These are phyloP conservation scores for Penicillium desertorum DNA, from an alignment of 495 filamentous ascomycete genomes.

Conservation along the genomic window DNA sequence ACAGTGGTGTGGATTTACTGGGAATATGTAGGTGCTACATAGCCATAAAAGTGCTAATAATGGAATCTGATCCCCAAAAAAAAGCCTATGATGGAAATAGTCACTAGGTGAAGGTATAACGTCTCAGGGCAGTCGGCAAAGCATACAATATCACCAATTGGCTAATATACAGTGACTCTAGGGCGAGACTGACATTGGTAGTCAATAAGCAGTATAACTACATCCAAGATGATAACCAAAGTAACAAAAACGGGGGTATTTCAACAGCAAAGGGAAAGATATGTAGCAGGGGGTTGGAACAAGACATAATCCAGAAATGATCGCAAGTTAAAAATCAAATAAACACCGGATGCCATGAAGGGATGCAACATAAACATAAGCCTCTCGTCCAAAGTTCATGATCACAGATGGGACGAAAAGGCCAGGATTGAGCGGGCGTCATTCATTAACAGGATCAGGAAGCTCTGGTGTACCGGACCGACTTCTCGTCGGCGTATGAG, in stretches of 20 bases:
- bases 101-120: neutral
- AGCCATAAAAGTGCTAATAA: neutral
- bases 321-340: slow-evolving; percentile 10
- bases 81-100: neutral
- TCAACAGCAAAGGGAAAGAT: slow-evolving; percentile 12
- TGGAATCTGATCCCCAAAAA: neutral
- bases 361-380: slow-evolving; percentile 29
- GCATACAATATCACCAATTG: slow-evolving; percentile 14
- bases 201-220: slow-evolving; percentile 23
- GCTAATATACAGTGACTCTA: slow-evolving; percentile 44
- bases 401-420: slow-evolving; percentile 13
- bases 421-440: slow-evolving; percentile 13
- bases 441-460: slow-evolving; percentile 43
- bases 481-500: slow-evolving; percentile 31
- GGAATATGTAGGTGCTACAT: neutral
- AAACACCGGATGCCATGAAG: slow-evolving; percentile 35
- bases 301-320: slow-evolving; percentile 7
- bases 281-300: neutral
- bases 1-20: neutral
- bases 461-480: slow-evolving; percentile 33
- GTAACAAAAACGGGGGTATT: slow-evolving; percentile 27
- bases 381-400: slow-evolving; percentile 17
- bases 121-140: neutral
- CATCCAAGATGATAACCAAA: slow-evolving; percentile 22
- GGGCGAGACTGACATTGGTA: slow-evolving; percentile 22